These are phyloP conservation scores for Thalassiosira pacifica DNA, from an alignment of 352 stramenopile species.

Conservation along the genomic window DNA sequence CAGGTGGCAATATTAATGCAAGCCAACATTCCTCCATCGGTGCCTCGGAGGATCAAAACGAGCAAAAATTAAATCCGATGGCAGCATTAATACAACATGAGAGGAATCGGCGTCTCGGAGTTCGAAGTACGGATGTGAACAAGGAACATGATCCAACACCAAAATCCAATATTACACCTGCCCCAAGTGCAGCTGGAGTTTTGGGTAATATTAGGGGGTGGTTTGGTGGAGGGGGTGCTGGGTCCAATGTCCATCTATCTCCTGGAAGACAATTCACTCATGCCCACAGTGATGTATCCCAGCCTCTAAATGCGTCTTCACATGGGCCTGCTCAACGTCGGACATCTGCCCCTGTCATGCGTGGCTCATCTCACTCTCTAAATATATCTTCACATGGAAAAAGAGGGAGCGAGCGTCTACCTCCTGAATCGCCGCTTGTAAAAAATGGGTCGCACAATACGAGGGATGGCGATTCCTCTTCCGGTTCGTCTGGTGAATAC, in stretches of 20 bases:
- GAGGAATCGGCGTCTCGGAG: conserved; percentile 48
- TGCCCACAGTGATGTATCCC: neutral
- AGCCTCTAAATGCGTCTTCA: neutral
- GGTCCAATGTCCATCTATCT: conserved; percentile 1
- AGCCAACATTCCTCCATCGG: neutral
- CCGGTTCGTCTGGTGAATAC: conserved; percentile 30
- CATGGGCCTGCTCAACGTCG: neutral
- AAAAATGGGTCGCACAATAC: conserved; percentile 15
- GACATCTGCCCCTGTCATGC: conserved; percentile 15
- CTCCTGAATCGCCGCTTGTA: neutral
- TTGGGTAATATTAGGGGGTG: conserved; percentile 58
- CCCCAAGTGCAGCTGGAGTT: conserved; percentile 21
- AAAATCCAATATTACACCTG: neutral
- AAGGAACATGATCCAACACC: neutral
- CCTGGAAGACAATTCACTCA: neutral
- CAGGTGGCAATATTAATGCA: neutral
- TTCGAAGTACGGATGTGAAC: neutral
- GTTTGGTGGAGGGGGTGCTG: conserved; percentile 41
- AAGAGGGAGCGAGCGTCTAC: neutral
- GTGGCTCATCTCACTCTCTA: too few relatives aligned
- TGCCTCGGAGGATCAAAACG: neutral
- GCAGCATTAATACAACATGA: conserved; percentile 57
- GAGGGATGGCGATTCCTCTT: conserved; percentile 26
- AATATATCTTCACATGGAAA: neutral
- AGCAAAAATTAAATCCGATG: conserved; percentile 33